These are phyloP conservation scores for Hypoxylon sp. DNA, from an alignment of 2,329 filamentous ascomycete species.

Conservation along the genomic window DNA sequence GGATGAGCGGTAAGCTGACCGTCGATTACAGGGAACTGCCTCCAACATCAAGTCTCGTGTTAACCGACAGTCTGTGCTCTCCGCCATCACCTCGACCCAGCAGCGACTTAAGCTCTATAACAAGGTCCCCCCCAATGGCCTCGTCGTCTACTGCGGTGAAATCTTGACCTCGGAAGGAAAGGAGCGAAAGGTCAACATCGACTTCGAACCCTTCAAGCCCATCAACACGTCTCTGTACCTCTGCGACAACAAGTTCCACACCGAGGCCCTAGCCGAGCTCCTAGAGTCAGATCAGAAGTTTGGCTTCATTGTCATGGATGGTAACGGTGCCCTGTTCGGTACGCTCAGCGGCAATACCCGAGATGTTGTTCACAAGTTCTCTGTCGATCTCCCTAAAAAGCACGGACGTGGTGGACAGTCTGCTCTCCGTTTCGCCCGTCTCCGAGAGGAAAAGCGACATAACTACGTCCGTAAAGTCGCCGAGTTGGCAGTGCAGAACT, in stretches of 20 bases:
- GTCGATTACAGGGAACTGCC: constrained; percentile 77
- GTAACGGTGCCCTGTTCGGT: constrained; percentile 96
- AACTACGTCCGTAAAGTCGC: constrained; percentile 99
- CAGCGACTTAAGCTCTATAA: constrained; percentile 99
- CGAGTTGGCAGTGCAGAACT: constrained; percentile 97
- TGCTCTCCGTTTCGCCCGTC: constrained; percentile 97
- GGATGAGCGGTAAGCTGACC: constrained; percentile 37
- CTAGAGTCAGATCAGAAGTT: constrained; percentile 99
- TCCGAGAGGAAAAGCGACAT: constrained; percentile 99
- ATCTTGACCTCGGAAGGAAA: constrained; percentile 98
- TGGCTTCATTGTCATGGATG: constrained; percentile 99
- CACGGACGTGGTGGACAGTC: constrained; percentile 99
- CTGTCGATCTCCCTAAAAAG: constrained; percentile 98
- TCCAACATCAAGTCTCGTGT: constrained; percentile 99
- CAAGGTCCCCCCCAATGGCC: constrained; percentile 96
- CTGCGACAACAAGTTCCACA: constrained; percentile 99
- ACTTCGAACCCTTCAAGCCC: constrained; percentile 99
- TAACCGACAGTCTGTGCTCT: constrained; percentile 96
- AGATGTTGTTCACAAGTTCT: constrained; percentile 97
- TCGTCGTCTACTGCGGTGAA: constrained; percentile 99
- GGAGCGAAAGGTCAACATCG: constrained; percentile 99
- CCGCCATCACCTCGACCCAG: constrained; percentile 98
- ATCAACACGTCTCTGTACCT: constrained; percentile 99
- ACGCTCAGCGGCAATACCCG: constrained; percentile 97
- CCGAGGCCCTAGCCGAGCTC: constrained; percentile 93